Conservation (phyloP, 371 early-diverging fungal genomes). For the Lichtheimia hyalospora region DNA sequence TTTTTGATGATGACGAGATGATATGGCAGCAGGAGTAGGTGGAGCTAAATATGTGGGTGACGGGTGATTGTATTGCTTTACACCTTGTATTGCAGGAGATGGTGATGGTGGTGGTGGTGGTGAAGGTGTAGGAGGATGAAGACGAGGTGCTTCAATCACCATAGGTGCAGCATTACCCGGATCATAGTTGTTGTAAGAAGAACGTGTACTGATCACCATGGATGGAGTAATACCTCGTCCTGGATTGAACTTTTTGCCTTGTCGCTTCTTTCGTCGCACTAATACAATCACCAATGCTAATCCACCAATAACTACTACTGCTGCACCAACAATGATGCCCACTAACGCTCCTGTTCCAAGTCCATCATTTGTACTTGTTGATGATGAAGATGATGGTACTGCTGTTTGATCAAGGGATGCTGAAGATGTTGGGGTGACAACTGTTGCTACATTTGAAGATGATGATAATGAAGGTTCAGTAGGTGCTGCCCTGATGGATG, state of each 20-base stretch:
- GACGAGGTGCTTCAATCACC: neutral
- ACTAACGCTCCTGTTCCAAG: conserved; percentile 6
- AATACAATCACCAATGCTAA: neutral
- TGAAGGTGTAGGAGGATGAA: conserved; percentile 9
- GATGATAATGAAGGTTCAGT: neutral
- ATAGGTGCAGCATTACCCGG: neutral
- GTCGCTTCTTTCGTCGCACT: neutral
- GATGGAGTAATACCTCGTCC: conserved; percentile 21
- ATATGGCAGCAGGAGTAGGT: too few relatives aligned
- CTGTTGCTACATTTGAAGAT: neutral
- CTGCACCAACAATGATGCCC: conserved; percentile 9
- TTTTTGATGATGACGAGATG: too few relatives aligned
- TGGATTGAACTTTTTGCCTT: conserved; percentile 14
- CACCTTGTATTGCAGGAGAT: conserved; percentile 11
- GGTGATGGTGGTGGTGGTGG: conserved; percentile 9
- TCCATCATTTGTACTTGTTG: neutral
- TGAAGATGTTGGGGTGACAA: neutral
- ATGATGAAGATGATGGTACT: neutral
- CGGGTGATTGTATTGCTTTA: conserved; percentile 18
- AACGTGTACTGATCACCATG: conserved; percentile 13
- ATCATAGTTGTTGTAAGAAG: conserved; percentile 1
- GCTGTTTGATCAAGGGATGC: neutral
- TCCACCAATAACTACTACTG: neutral
- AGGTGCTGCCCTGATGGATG: neutral
- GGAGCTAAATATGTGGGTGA: too few relatives aligned